Evolutionary conservation across 2,329 filamentous ascomycete species (phyloP), one percentile per base, ranked within the genome.

Genomic region (Colletotrichum horii): DNA sequence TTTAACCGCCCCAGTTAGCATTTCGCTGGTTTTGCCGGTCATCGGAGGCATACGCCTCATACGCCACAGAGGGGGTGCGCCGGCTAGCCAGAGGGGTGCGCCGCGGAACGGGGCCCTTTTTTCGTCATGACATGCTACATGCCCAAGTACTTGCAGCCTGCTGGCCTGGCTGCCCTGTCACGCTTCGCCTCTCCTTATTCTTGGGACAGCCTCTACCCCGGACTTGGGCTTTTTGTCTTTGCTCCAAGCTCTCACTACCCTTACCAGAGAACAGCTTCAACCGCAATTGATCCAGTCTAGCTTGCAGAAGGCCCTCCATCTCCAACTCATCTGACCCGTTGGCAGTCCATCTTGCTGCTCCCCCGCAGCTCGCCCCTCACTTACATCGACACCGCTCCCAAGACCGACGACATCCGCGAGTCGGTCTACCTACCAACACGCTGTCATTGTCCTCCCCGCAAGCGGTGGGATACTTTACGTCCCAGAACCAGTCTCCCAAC

Each of bases 101-200:
- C 26, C 26, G 26, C 26, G 26, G 26, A 28, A 28, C 26, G 26
- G 26, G 26, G 26, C 26, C 26, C 66, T 68, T 75, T 73, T 73
- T 73, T 65, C n/a, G 24, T 52, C 64, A 69, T 75, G 73, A 73
- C 73, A 52, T 75, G 65, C 56, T 67, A 28, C 12, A 52, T 55
- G 43, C 19, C 43, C 43, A 14, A 0, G n/a, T 22, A 22, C 43
- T 52, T n/a, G 69, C 69, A 75, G 38, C 43, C 15, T 28, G 32
- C 24, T 52, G 22, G 34, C 68, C 52, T 38, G 56, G 52, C 38
- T 34, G 22, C 36, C 61, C 52, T 28, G 43, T 38, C 55, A 32
- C 52, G n/a, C 32, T 28, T 65, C 64, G n/a, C 22, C 26, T 67
- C 34, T 65, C 34, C 38, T 61, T 60, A 34, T n/a, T 19, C n/a